Evolutionary conservation across 1,284 basidiomycete genomes (phyloP), one percentile per base, ranked within the genome.

Genomic region (Afroboletus lepidellus): DNA sequence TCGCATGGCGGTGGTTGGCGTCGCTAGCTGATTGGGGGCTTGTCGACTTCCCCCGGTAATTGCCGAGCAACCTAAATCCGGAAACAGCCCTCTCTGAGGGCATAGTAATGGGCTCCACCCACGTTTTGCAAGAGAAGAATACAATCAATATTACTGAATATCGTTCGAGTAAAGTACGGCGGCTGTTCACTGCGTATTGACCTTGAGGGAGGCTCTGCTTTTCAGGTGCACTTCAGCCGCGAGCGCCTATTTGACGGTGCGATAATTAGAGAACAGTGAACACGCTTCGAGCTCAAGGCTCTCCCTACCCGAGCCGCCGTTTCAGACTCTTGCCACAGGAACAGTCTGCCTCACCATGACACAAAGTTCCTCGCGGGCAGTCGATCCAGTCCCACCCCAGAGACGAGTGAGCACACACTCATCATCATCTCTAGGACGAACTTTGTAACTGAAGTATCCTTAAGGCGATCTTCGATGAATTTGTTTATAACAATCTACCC

Each of bases 1-100:
- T 32, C 60, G 62, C 73, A 72, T 74, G 9, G 48, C 46, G 42
- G 27, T 41, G 23, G 23, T 39, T 2, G 13, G 38, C 11, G 15
- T 24, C 12, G 8, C 20, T 20, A 20, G 18, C 36, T 36, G 34
- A 36, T n/a, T 18, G 34, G 11, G 18, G 16, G 5, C 33, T 20
- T 9, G 37, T 23, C 21, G 21, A 13, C 18, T 20, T 9, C 23
- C 12, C 13, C 13, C 38, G 38, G 38, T 8, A 25, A 15, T 39
- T 39, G 38, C 38, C 38, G 38, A 30, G 9, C 4, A 11, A 30
- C 29, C 29, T 12, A 30, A 30, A 30, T 30, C 29, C 3, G 29
- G 29, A 30, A 30, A 27, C n/a, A n/a, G n/a, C n/a, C n/a, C n/a
- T n/a, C n/a, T n/a, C n/a, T n/a, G n/a, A n/a, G n/a, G n/a, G n/a